Evolutionary conservation across 768 basidiomycete species (phyloP).

Genomic region (Arthromyces matolae): DNA sequence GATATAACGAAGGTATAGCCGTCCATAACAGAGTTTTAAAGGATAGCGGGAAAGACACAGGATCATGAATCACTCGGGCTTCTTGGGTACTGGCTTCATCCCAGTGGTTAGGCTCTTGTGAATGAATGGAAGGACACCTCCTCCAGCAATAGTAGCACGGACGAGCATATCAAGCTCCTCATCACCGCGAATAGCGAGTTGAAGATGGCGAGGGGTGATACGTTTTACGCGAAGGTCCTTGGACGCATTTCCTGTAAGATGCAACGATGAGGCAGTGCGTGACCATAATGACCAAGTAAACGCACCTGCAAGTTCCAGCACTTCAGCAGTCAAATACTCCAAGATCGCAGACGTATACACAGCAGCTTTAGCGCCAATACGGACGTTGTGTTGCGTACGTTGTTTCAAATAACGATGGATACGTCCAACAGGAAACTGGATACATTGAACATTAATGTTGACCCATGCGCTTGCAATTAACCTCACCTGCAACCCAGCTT

Average conservation of each 20-base stretch:
- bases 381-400: slow-evolving; percentile 88
- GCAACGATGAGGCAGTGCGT: not conserved
- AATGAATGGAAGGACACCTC: slow-evolving; percentile 85
- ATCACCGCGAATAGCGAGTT: slow-evolving; percentile 94
- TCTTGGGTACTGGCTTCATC: slow-evolving; percentile 46
- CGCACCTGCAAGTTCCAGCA: slow-evolving; percentile 91
- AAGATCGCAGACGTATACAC: slow-evolving; percentile 96
- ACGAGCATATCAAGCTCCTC: slow-evolving; percentile 97
- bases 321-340: slow-evolving; percentile 95
- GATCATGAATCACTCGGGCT: slow-evolving; percentile 28
- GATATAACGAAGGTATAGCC: slow-evolving; percentile 1
- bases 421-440: slow-evolving; percentile 93
- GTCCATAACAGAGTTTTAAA: too few relatives aligned
- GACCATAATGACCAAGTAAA: slow-evolving; percentile 7
- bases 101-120: slow-evolving; percentile 74
- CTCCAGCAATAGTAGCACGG: slow-evolving; percentile 89
- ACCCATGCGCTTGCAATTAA: not conserved
- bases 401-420: slow-evolving; percentile 94
- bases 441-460: not conserved
- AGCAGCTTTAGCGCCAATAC: slow-evolving; percentile 96
- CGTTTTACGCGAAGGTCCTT: slow-evolving; percentile 97
- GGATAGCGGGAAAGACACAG: not conserved
- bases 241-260: slow-evolving; percentile 86
- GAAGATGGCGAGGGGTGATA: slow-evolving; percentile 93
- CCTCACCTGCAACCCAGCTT: slow-evolving; percentile 81